Percentiles rank a stretch among this genome's conserved stretches.
phyloP scores from a whole-genome alignment of 1,284 basidiomycete genomes.

The Sphaerobolus stellatus region DNA sequence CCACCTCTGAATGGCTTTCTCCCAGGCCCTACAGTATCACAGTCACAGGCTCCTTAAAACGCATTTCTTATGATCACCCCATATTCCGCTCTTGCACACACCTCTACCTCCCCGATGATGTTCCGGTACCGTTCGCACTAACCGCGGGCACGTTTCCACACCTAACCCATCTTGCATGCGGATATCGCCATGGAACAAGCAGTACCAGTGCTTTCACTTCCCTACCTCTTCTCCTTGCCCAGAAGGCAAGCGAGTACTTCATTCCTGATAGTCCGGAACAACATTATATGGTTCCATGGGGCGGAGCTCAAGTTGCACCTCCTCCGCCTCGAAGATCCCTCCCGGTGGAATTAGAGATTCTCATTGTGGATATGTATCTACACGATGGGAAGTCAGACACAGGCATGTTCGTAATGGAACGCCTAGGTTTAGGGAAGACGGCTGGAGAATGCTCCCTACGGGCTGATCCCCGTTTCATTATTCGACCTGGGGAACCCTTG shows the following conservation, averaged over 20 bases:
- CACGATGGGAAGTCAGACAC: constrained; percentile 8
- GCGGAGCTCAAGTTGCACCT: not conserved
- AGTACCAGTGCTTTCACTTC: constrained; percentile 9
- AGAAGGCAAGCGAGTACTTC: not conserved
- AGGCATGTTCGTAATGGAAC: constrained; percentile 8
- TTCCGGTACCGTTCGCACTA: constrained; percentile 5
- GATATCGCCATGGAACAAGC: constrained; percentile 11
- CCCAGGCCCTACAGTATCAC: constrained; percentile 9
- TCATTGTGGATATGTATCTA: constrained; percentile 11
- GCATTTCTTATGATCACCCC: constrained; percentile 6
- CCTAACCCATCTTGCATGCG: constrained; percentile 11
- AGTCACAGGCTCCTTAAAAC: constrained; percentile 6
- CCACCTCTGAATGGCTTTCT: too few species aligned
- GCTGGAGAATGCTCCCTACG: not conserved
- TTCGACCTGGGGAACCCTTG: constrained; percentile 8
- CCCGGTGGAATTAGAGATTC: constrained; percentile 5
- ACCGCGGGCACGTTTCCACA: constrained; percentile 4
- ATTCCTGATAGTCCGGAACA: too few species aligned
- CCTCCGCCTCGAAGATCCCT: not conserved
- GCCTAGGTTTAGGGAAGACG: constrained; percentile 4
- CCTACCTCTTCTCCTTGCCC: constrained; percentile 10
- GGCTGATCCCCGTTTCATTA: constrained; percentile 9
- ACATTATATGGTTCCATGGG: too few species aligned
- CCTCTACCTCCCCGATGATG: constrained; percentile 10
- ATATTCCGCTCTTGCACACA: constrained; percentile 11